These are phyloP conservation scores for Lachnellula suecica DNA, from an alignment of 2,329 filamentous ascomycete species.

Conservation along the genomic window DNA sequence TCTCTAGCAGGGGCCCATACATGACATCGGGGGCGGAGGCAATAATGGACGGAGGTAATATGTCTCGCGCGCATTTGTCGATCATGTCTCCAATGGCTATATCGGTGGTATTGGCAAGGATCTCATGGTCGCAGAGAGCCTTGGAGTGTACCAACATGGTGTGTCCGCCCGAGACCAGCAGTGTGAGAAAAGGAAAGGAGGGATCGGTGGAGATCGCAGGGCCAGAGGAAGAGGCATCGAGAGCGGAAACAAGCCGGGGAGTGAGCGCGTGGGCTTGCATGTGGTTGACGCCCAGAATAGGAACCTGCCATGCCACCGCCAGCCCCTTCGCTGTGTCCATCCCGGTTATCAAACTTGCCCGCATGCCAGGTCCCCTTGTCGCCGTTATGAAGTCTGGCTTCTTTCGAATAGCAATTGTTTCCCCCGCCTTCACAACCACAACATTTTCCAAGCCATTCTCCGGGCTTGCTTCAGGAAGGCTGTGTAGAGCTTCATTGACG, in stretches of 20 bases:
- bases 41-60: constrained; percentile 65
- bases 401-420: constrained; percentile 30
- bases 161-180: constrained; percentile 91
- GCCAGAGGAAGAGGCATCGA: constrained; percentile 36
- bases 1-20: constrained; percentile 78
- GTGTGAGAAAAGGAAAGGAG: constrained; percentile 79
- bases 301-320: constrained; percentile 77
- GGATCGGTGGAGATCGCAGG: constrained; percentile 38
- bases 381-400: constrained; percentile 83
- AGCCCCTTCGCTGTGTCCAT: constrained; percentile 85
- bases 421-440: constrained; percentile 22
- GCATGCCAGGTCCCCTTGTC: constrained; percentile 89
- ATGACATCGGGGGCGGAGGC: constrained; percentile 60
- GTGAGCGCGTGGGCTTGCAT: constrained; percentile 98
- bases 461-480: constrained; percentile 39
- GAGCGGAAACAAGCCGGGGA: constrained; percentile 69
- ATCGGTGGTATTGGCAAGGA: constrained; percentile 73
- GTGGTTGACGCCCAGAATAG: constrained; percentile 85
- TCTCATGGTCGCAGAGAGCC: constrained; percentile 65
- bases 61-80: constrained; percentile 79
- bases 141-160: constrained; percentile 79
- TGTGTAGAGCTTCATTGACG: constrained; percentile 59
- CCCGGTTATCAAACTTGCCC: constrained; percentile 72
- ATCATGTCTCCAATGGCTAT: constrained; percentile 87
- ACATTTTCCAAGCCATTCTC: constrained; percentile 7